Percentiles rank a stretch among this genome's conserved stretches.
Conservation (phyloP, 192 early-diverging fungal species). For the Mortierella antarctica region DNA sequence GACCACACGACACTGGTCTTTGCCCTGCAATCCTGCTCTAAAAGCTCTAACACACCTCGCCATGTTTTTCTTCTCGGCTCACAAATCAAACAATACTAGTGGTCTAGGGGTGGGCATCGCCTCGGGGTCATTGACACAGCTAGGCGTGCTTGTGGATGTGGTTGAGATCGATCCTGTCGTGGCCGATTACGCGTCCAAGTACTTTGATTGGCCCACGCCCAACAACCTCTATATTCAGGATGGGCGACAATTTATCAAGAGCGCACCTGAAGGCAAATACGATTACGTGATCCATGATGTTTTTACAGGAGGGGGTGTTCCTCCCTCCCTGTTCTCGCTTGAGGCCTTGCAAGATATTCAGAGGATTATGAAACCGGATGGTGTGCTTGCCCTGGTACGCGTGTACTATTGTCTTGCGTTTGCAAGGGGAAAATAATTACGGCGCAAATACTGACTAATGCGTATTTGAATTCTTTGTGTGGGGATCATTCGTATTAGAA, state of each 20-base stretch:
- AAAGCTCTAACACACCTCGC: background rate
- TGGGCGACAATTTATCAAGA: conserved; percentile 80
- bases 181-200: conserved; percentile 70
- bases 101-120: conserved; percentile 89
- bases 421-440: too few species aligned
- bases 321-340: conserved; percentile 75
- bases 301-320: conserved; percentile 91
- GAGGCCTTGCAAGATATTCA: conserved; percentile 74
- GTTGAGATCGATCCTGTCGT: conserved; percentile 89
- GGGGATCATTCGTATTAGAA: conserved; percentile 60
- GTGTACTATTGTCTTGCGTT: conserved; percentile 14
- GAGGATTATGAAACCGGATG: conserved; percentile 77
- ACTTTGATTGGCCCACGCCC: conserved; percentile 70
- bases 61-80: background rate
- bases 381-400: conserved; percentile 80
- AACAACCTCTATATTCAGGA: conserved; percentile 74
- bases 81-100: conserved; percentile 22
- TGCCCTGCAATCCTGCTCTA: background rate
- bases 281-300: conserved; percentile 94
- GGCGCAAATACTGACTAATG: background rate
- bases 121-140: conserved; percentile 69
- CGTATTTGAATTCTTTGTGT: background rate
- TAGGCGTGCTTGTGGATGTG: conserved; percentile 75
- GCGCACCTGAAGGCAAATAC: conserved; percentile 63
- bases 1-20: background rate